A percentile compares a stretch with the other conserved stretches of the same genome.
These are phyloP conservation scores for Ogataea nakhonphanomensis DNA, from an alignment of 805 yeast genomes.

Conservation along the genomic window DNA sequence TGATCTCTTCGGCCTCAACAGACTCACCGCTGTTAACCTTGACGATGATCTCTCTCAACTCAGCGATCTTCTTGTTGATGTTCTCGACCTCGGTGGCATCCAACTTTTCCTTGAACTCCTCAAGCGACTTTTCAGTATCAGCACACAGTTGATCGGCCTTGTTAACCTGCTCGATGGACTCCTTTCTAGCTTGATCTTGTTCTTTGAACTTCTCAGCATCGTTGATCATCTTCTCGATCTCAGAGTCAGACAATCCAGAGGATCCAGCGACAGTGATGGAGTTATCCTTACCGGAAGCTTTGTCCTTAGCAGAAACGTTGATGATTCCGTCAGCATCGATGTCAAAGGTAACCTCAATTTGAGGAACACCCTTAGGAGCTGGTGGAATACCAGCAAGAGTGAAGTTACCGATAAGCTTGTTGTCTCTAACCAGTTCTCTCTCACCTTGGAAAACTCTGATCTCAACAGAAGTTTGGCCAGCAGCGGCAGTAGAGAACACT, in stretches of 20 bases:
- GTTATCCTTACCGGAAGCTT: conserved; percentile 73
- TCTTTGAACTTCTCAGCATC: conserved; percentile 65
- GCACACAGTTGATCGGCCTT: conserved; percentile 74
- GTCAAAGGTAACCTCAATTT: conserved; percentile 91
- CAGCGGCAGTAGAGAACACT: conserved; percentile 93
- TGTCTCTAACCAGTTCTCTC: conserved; percentile 96
- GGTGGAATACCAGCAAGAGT: conserved; percentile 94
- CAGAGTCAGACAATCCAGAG: conserved; percentile 66
- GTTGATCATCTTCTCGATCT: conserved; percentile 57
- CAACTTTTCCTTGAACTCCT: conserved; percentile 65
- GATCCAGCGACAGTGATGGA: conserved; percentile 71
- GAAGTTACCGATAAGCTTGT: conserved; percentile 96
- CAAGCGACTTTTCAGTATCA: conserved; percentile 84
- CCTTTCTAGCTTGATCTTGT: conserved; percentile 55
- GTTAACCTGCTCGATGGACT: conserved; percentile 68
- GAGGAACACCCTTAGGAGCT: conserved; percentile 93
- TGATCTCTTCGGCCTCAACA: conserved; percentile 55
- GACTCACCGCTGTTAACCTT: conserved; percentile 51
- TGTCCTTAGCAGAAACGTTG: conserved; percentile 78
- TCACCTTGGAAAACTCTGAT: conserved; percentile 99
- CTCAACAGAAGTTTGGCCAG: conserved; percentile 95
- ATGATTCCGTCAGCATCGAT: conserved; percentile 93
- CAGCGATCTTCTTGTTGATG: conserved; percentile 51
- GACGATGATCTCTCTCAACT: conserved; percentile 62
- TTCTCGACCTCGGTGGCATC: conserved; percentile 47